Evolutionary conservation across 495 filamentous ascomycete species (phyloP).

Genomic region (Xylaria palmicola): DNA sequence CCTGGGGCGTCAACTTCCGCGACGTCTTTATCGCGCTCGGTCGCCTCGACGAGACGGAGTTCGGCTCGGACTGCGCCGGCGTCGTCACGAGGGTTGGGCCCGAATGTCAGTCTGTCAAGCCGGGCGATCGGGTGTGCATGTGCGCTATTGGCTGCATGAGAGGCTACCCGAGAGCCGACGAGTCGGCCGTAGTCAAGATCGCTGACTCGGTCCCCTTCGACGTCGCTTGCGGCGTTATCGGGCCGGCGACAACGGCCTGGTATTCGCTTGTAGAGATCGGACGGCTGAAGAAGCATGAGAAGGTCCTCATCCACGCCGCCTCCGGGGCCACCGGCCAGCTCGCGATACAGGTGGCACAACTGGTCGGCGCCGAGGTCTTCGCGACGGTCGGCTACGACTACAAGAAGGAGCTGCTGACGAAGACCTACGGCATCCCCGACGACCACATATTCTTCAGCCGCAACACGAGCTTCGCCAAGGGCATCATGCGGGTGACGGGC

Average conservation of each 20-base stretch:
- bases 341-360: slow-evolving; percentile 48
- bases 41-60: not conserved
- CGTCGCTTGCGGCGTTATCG: slow-evolving; percentile 35
- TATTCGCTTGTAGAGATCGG: slow-evolving; percentile 44
- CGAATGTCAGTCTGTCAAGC: not conserved
- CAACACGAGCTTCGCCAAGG: slow-evolving; percentile 41
- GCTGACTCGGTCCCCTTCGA: slow-evolving; percentile 28
- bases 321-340: slow-evolving; percentile 52
- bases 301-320: slow-evolving; percentile 56
- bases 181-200: slow-evolving; percentile 22
- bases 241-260: slow-evolving; percentile 52
- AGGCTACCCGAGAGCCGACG: not conserved
- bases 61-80: not conserved
- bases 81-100: not conserved
- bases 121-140: not conserved
- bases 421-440: slow-evolving; percentile 42
- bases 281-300: slow-evolving; percentile 41
- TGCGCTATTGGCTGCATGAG: no score
- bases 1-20: not conserved
- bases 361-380: slow-evolving; percentile 53
- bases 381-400: slow-evolving; percentile 43
- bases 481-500: slow-evolving; percentile 43
- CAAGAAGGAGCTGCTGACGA: slow-evolving; percentile 45
- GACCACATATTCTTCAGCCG: slow-evolving; percentile 54
- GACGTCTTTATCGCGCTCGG: not conserved